These are phyloP conservation scores for Lipomyces lipofer DNA, from an alignment of 805 yeast genomes.

Conservation along the genomic window DNA sequence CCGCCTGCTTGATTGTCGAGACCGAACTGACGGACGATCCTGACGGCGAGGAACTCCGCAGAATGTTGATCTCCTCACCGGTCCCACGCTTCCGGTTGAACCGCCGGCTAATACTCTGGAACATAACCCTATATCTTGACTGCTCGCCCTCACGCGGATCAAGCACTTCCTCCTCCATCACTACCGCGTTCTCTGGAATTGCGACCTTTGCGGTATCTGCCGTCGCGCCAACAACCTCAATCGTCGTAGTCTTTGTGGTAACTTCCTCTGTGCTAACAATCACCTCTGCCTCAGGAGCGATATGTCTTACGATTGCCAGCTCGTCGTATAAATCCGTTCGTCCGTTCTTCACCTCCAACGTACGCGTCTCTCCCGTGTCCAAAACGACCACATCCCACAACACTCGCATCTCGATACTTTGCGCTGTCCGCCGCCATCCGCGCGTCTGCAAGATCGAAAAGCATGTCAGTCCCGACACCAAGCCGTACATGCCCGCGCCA, in stretches of 20 bases:
- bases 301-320: constrained; percentile 11
- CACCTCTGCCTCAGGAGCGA: constrained; percentile 23
- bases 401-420: constrained; percentile 32
- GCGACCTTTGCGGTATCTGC: constrained; percentile 5
- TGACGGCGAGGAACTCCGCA: background rate
- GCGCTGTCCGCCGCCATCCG: constrained; percentile 32
- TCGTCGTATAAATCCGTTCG: constrained; percentile 17
- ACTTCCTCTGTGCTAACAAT: constrained; percentile 28
- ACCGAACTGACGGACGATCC: background rate
- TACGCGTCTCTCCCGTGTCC: constrained; percentile 37
- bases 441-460: constrained; percentile 38
- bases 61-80: constrained; percentile 16
- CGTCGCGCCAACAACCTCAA: constrained; percentile 19
- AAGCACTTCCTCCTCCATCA: constrained; percentile 17
- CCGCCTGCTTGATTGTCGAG: background rate
- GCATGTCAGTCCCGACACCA: constrained; percentile 36
- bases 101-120: constrained; percentile 22
- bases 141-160: constrained; percentile 20
- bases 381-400: constrained; percentile 41
- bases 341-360: constrained; percentile 25
- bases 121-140: constrained; percentile 23
- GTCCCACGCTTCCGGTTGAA: constrained; percentile 21
- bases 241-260: constrained; percentile 27
- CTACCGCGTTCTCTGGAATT: constrained; percentile 27
- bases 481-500: constrained; percentile 35